These are phyloP conservation scores for Lathyrus tuberosus DNA, from an alignment of 306 rosid species.

Conservation along the genomic window DNA sequence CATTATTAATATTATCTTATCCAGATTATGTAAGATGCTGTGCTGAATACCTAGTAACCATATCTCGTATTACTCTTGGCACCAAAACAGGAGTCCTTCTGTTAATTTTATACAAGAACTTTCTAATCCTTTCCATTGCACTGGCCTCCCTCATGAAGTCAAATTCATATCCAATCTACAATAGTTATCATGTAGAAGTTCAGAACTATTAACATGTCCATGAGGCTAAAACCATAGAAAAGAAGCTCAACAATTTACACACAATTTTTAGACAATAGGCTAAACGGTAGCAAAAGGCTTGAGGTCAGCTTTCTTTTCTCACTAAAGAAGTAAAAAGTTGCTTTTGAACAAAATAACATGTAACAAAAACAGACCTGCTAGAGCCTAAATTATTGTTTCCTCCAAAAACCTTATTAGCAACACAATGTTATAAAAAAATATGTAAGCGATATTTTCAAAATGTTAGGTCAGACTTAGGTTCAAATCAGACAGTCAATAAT, in stretches of 20 bases:
- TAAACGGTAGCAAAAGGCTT: background rate
- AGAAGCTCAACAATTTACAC: conserved; percentile 14
- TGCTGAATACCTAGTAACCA: conserved; percentile 73
- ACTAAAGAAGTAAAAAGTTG: conserved; percentile 6
- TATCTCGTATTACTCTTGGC: conserved; percentile 63
- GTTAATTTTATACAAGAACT: conserved; percentile 66
- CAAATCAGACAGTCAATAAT: conserved; percentile 14
- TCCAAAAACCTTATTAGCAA: conserved; percentile 18
- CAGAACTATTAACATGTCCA: conserved; percentile 28
- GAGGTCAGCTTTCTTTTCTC: conserved; percentile 30
- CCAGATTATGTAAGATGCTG: conserved; percentile 35
- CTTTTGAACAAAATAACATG: conserved; percentile 9
- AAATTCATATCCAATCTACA: conserved; percentile 92
- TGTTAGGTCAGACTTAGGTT: background rate
- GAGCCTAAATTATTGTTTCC: conserved; percentile 9
- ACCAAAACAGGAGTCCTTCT: conserved; percentile 81
- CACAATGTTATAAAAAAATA: background rate
- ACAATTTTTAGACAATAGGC: conserved; percentile 2
- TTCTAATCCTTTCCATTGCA: conserved; percentile 78
- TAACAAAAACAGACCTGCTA: conserved; percentile 29
- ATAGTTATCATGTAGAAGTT: conserved; percentile 47
- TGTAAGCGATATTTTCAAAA: background rate
- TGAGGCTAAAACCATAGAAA: conserved; percentile 31
- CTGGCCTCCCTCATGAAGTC: conserved; percentile 88
- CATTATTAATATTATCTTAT: conserved; percentile 19